Base-by-base conservation (phyloP, 1,284 basidiomycete genomes). In the Ustilago bromivora region DNA sequence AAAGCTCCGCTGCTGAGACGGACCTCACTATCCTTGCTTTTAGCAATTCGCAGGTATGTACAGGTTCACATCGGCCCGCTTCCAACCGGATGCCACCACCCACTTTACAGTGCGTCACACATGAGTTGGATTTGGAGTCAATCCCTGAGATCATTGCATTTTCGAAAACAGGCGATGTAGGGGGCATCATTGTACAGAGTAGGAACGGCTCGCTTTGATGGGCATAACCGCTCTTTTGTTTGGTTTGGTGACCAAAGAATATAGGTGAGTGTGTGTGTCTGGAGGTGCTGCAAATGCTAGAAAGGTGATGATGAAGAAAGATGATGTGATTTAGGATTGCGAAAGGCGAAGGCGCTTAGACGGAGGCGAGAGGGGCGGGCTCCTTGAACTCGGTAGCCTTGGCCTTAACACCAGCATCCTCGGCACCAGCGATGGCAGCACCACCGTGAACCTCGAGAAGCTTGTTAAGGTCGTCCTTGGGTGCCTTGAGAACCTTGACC, bases 381-480 rank as follows among this genome's bases (percentile, higher is more conserved):
- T 95, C 94, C 90, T 94, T 94, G 90, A 94, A 95, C 88, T 95
- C 94, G 57, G 81, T 78, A 89, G 93, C 94, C 73, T 89, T 92
- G 70, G 94, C 91, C 87, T 92, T 91, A 81, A 93, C 93, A 81
- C 94, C 93, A 66, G 93, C 94, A 89, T 95, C 94, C 94, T 95
- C 80, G 66, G 76, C 65, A 59, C 84, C 84, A 52, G 80, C 82
- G 62, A 84, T 80, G 61, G 78, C 82, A 57, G 84, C 85, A 61
- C 94, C 92, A 88, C 96, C 96, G 89, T 98, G 96, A 72, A 96
- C 91, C 88, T 98, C 95, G 82, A 97, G 91, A 66, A 99, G 90
- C 89, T 98, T 98, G 84, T 93, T 92, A 71, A 95, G 89, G 88
- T 98, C 97, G 88, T 96, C 94, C 88, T 96, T 97, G 84, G 96